Percentiles rank a stretch among this genome's conserved stretches.
Conservation (phyloP, 306 rosid genomes). For the Lagenaria siceraria region DNA sequence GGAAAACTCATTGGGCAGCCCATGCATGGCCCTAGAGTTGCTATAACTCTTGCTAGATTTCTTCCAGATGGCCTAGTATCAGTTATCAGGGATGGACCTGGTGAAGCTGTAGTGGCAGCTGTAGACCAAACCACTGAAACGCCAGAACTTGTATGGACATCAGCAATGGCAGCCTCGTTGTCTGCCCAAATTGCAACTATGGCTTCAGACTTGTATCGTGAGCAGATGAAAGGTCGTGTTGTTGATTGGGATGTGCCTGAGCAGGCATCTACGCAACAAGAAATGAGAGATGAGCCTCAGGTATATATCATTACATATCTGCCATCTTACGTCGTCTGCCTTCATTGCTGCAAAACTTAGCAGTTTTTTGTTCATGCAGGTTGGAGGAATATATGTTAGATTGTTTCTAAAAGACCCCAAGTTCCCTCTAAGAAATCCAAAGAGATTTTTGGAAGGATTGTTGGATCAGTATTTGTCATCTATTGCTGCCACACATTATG, state of each 20-base stretch:
- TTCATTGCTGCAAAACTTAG: constrained; percentile 10
- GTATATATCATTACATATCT: constrained; percentile 25
- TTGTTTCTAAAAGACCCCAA: constrained; percentile 95
- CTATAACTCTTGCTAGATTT: constrained; percentile 85
- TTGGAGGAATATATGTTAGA: constrained; percentile 93
- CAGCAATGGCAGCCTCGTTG: constrained; percentile 96
- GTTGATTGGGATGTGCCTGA: constrained; percentile 98
- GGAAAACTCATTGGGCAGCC: constrained; percentile 97
- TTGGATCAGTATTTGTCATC: constrained; percentile 91
- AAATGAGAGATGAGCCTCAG: constrained; percentile 99
- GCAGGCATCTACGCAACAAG: constrained; percentile 96
- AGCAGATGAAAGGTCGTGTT: constrained; percentile 93
- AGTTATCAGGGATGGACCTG: constrained; percentile 95
- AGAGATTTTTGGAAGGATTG: constrained; percentile 96
- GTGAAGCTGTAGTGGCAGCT: constrained; percentile 85
- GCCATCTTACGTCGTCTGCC: constrained; percentile 4
- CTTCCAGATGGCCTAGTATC: constrained; percentile 98
- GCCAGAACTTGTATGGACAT: constrained; percentile 99
- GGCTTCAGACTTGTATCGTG: constrained; percentile 77
- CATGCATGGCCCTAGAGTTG: constrained; percentile 99
- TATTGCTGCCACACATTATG: constrained; percentile 92
- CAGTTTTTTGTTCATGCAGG: constrained; percentile 45
- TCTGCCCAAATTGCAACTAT: constrained; percentile 90
- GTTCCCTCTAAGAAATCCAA: constrained; percentile 96
- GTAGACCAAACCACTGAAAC: constrained; percentile 94